Percentiles rank a stretch among this genome's conserved stretches.
Conservation (phyloP, 2,329 filamentous ascomycete genomes). For the Hypoxylon sp. region DNA sequence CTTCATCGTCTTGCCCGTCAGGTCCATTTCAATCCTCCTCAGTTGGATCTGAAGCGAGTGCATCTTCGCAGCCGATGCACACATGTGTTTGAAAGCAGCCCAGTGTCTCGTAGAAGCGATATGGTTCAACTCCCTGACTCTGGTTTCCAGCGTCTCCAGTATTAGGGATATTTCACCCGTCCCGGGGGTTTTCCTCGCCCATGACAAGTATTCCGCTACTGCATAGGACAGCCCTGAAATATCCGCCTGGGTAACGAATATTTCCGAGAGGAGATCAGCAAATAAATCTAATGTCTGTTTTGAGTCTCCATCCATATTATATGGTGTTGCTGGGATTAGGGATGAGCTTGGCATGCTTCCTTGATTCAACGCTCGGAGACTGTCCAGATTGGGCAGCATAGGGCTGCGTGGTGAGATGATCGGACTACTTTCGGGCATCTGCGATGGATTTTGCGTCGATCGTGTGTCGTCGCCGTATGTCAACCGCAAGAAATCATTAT, state of each 20-base stretch:
- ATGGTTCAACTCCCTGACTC: neutral
- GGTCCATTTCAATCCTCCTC: conserved; percentile 1
- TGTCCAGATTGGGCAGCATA: neutral
- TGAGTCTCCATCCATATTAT: neutral
- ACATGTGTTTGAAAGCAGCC: conserved; percentile 4
- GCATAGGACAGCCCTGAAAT: neutral
- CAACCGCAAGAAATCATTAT: neutral
- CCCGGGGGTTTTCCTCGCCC: conserved; percentile 1
- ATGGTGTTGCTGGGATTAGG: neutral
- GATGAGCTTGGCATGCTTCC: neutral
- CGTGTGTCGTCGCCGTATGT: neutral
- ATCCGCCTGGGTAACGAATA: neutral
- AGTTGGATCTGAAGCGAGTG: neutral
- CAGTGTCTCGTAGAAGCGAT: conserved; percentile 6
- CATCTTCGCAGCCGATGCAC: neutral
- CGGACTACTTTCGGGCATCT: neutral
- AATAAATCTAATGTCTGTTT: neutral
- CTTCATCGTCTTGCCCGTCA: conserved; percentile 1
- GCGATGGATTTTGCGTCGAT: neutral
- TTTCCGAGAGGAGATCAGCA: neutral
- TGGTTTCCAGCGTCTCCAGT: neutral
- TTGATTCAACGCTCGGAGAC: neutral
- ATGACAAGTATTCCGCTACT: neutral
- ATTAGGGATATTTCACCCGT: neutral
- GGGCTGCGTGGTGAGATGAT: conserved; percentile 1